Evolutionary conservation across 306 rosid genomes (phyloP).

Genomic region (Herpetospermum pedunculosum): DNA sequence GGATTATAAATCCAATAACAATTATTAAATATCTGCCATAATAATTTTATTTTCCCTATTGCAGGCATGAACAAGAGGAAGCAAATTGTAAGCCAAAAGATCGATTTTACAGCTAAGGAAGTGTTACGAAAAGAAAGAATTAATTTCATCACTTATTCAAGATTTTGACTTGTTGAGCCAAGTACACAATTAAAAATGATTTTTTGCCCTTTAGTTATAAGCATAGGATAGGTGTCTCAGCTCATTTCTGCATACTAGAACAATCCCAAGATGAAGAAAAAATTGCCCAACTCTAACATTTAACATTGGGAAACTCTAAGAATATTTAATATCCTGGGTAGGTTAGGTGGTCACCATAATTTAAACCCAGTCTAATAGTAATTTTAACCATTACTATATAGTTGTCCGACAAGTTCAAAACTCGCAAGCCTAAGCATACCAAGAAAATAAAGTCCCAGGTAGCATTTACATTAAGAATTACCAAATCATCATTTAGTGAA

Average conservation of each 20-base stretch:
- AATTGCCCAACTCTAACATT: neutral
- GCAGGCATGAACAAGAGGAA: neutral
- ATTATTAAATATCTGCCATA: neutral
- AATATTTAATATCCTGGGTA: neutral
- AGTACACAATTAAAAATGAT: no score
- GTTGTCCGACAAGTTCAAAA: neutral
- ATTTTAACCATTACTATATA: constrained; percentile 1
- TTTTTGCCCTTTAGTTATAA: neutral
- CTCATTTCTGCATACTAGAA: neutral
- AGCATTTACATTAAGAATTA: neutral
- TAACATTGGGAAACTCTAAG: neutral
- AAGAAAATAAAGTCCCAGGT: neutral
- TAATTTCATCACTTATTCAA: no score
- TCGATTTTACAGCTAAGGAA: neutral
- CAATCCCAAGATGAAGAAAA: neutral
- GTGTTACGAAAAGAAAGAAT: no score
- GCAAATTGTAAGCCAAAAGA: neutral
- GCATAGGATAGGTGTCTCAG: neutral
- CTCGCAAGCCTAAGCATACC: neutral
- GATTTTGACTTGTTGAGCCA: no score
- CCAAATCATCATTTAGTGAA: neutral
- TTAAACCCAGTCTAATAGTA: neutral
- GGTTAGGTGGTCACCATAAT: neutral
- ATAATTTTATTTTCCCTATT: neutral
- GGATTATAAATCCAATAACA: neutral